A percentile compares a stretch with the other conserved stretches of the same genome.
phyloP scores from a whole-genome alignment of 192 early-diverging fungal species.

The Backusella macrospora region DNA sequence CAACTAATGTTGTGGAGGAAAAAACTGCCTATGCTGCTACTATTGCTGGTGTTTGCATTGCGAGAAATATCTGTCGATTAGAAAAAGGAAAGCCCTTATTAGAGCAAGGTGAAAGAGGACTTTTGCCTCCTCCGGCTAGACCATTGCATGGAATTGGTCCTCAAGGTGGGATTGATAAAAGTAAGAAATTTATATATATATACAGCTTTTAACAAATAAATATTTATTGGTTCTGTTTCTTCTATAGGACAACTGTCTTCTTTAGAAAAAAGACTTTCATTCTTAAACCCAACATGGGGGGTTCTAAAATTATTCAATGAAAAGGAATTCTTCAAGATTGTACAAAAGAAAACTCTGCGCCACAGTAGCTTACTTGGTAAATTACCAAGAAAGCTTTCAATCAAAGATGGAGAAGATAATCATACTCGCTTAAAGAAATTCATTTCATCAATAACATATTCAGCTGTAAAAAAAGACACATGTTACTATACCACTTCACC shows the following conservation, averaged over 20 bases:
- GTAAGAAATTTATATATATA: conserved; percentile 17
- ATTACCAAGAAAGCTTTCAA: conserved; percentile 19
- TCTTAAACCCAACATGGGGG: conserved; percentile 37
- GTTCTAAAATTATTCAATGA: conserved; percentile 42
- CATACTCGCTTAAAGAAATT: background rate
- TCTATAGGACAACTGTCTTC: conserved; percentile 24
- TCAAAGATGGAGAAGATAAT: background rate
- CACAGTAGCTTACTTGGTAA: conserved; percentile 17
- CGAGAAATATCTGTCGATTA: conserved; percentile 41
- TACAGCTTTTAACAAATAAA: background rate
- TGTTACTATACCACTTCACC: background rate
- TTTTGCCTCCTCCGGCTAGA: conserved; percentile 30
- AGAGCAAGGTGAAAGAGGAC: conserved; percentile 33
- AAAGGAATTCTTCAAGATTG: conserved; percentile 33
- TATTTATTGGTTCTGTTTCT: background rate
- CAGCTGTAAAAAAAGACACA: background rate
- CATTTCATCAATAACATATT: background rate
- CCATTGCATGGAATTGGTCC: conserved; percentile 33
- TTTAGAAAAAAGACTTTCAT: conserved; percentile 35
- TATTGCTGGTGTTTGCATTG: conserved; percentile 39
- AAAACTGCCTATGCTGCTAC: conserved; percentile 48
- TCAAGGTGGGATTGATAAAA: conserved; percentile 39
- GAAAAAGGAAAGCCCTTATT: conserved; percentile 38
- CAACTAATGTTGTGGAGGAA: conserved; percentile 45
- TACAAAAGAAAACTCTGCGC: conserved; percentile 17